Conservation (phyloP, 495 filamentous ascomycete species). For the Barbatosphaeria neglecta region DNA sequence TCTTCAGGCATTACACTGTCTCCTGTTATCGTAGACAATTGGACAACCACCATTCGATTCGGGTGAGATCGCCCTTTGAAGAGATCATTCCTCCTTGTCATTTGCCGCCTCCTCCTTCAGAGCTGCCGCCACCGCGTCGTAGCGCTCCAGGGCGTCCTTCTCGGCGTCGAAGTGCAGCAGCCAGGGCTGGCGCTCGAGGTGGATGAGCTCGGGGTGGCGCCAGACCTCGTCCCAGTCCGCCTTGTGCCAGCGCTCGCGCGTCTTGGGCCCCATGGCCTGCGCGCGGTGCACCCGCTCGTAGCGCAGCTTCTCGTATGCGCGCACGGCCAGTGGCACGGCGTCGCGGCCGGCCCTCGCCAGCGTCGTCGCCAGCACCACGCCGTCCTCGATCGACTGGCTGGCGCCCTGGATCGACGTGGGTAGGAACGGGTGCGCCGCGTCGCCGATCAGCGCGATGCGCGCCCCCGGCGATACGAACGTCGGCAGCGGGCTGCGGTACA, state of each 20-base stretch:
- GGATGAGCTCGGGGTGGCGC: conserved; percentile 42
- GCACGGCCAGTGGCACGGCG: conserved; percentile 32
- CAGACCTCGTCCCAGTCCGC: conserved; percentile 41
- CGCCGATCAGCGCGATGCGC: conserved; percentile 46
- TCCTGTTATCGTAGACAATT: too few relatives aligned
- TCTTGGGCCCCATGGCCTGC: conserved; percentile 42
- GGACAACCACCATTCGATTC: too few relatives aligned
- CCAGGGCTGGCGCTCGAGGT: conserved; percentile 41
- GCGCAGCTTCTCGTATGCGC: conserved; percentile 42
- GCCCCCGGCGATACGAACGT: conserved; percentile 45
- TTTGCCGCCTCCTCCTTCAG: conserved; percentile 6
- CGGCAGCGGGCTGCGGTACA: conserved; percentile 50
- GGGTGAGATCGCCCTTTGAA: too few relatives aligned
- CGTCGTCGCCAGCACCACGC: conserved; percentile 44
- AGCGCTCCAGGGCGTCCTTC: conserved; percentile 33
- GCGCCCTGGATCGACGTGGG: conserved; percentile 52
- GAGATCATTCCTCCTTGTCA: too few relatives aligned
- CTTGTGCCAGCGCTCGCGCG: conserved; percentile 46
- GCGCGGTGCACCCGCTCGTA: conserved; percentile 42
- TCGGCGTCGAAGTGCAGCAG: conserved; percentile 47
- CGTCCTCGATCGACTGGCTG: conserved; percentile 57
- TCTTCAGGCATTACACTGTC: too few relatives aligned
- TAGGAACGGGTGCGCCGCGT: conserved; percentile 55
- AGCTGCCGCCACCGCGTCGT: conserved; percentile 14
- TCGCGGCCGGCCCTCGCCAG: conserved; percentile 32